Percentiles rank a stretch among this genome's conserved stretches.
Evolutionary conservation across 1,139 yeast genomes (phyloP).

Genomic region (Blastobotrys ciferrii): DNA sequence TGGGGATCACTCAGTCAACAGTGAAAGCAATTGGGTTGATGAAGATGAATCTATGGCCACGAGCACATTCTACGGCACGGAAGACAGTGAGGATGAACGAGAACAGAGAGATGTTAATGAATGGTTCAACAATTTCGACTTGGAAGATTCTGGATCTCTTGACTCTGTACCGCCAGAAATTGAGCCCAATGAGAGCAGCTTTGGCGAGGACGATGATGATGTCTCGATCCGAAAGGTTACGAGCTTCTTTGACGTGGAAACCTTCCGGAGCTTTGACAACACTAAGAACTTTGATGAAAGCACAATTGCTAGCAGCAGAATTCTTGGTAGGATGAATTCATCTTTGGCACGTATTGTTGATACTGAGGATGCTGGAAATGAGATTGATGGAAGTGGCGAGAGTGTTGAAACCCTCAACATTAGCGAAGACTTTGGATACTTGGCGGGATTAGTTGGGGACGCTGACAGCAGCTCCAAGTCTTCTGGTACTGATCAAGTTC

Average conservation of each 20-base stretch:
- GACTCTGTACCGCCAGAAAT: constrained; percentile 11
- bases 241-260: constrained; percentile 4
- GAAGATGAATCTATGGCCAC: constrained; percentile 13
- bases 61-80: constrained; percentile 3
- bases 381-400: constrained; percentile 7
- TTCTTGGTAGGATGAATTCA: constrained; percentile 1
- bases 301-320: not conserved
- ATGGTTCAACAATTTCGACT: constrained; percentile 30
- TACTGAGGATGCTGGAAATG: not conserved
- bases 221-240: not conserved
- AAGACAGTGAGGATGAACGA: constrained; percentile 25
- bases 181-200: constrained; percentile 8
- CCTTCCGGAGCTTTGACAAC: not conserved
- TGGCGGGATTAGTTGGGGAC: constrained; percentile 35
- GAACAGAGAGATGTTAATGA: constrained; percentile 36
- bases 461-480: constrained; percentile 19
- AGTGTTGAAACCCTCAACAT: constrained; percentile 21
- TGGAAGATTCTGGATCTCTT: constrained; percentile 26
- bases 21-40: constrained; percentile 11
- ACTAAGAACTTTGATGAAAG: not conserved
- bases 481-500: not conserved
- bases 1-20: constrained; percentile 4
- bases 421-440: constrained; percentile 35
- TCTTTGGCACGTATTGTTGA: constrained; percentile 1
- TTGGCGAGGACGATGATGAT: constrained; percentile 15